Conservation (phyloP, 495 filamentous ascomycete species). For the Extremus antarcticus region DNA sequence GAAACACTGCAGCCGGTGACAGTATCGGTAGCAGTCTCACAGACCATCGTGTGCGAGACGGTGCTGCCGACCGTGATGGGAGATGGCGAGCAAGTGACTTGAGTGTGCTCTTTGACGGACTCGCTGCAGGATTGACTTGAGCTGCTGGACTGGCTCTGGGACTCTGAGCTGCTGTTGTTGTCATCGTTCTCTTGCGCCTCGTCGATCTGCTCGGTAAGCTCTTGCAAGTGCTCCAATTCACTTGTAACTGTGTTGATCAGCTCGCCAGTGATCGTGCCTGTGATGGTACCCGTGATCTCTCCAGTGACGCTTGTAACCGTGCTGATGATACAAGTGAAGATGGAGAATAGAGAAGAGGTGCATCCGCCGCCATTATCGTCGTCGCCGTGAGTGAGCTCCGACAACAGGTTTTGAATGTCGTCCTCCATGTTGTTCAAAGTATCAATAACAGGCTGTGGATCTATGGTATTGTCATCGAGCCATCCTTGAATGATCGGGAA, state of each 20-base stretch:
- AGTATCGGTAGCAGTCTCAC: neutral
- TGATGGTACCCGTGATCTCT: neutral
- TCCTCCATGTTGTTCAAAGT: neutral
- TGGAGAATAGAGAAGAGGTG: neutral
- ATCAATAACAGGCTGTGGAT: neutral
- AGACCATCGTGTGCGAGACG: neutral
- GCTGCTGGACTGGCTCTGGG: neutral
- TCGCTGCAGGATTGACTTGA: neutral
- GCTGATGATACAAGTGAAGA: neutral
- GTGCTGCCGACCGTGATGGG: neutral
- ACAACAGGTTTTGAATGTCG: neutral
- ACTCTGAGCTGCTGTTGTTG: neutral
- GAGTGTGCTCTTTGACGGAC: neutral
- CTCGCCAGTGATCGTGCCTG: neutral
- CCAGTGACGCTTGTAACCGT: neutral
- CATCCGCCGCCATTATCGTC: neutral
- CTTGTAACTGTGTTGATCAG: neutral
- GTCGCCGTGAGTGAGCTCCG: neutral
- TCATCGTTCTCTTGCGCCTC: neutral
- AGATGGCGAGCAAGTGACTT: neutral
- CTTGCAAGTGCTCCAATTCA: neutral
- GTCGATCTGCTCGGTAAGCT: neutral
- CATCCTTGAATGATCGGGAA: neutral
- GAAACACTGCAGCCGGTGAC: neutral
- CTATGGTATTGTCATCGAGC: neutral